These are phyloP conservation scores for Senna tora DNA, from an alignment of 306 rosid species.

Conservation along the genomic window DNA sequence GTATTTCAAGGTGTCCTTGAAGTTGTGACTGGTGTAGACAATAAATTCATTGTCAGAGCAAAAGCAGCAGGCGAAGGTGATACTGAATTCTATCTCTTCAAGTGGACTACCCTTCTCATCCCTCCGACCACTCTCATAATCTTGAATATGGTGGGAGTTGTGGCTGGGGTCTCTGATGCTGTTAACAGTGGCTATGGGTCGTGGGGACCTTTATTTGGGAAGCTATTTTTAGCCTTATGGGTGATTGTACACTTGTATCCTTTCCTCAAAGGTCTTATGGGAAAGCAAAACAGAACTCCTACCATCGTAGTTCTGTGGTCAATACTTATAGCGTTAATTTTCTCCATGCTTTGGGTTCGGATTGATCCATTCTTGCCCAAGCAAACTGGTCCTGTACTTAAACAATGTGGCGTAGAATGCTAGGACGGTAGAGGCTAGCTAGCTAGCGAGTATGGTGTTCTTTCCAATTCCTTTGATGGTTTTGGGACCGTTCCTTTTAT, in stretches of 20 bases:
- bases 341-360: constrained; percentile 92
- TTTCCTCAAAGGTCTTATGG: constrained; percentile 94
- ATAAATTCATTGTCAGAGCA: constrained; percentile 62
- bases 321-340: constrained; percentile 70
- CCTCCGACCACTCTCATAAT: constrained; percentile 88
- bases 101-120: constrained; percentile 91
- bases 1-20: constrained; percentile 92
- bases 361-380: constrained; percentile 90
- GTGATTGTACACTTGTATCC: constrained; percentile 92
- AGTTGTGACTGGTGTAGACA: constrained; percentile 73
- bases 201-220: constrained; percentile 92
- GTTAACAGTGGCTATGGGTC: constrained; percentile 86
- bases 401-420: constrained; percentile 92
- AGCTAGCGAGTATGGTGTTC: too few species aligned
- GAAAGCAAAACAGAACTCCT: constrained; percentile 93
- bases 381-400: constrained; percentile 79
- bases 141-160: constrained; percentile 88
- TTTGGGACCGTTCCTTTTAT: too few species aligned
- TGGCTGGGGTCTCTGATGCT: constrained; percentile 95
- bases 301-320: constrained; percentile 91
- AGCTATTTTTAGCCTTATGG: constrained; percentile 89
- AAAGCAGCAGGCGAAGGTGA: constrained; percentile 62
- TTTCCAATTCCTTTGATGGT: too few species aligned
- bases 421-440: constrained; percentile 32
- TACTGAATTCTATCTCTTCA: constrained; percentile 68